Evolutionary conservation across 202 grass and related monocot species (phyloP).

Genomic region (Panicum hallii): DNA sequence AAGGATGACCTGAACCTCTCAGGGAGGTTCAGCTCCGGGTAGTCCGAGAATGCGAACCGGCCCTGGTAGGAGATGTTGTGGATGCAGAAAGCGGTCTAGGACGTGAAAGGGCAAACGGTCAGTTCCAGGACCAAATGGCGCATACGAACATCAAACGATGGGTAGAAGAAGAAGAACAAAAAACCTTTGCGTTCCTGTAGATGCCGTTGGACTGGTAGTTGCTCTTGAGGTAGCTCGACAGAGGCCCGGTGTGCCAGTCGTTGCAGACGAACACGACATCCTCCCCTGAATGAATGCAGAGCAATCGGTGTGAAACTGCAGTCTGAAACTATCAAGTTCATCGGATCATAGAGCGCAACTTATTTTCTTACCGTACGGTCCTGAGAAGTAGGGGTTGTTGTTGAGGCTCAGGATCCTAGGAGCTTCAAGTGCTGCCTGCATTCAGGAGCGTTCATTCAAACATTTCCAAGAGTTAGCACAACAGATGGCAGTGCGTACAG

Average conservation of each 20-base stretch:
- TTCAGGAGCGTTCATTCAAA: conserved; percentile 11
- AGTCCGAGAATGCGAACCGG: conserved; percentile 66
- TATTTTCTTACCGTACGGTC: conserved; percentile 68
- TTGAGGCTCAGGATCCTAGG: conserved; percentile 81
- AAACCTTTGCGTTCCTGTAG: conserved; percentile 79
- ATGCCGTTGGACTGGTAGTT: conserved; percentile 75
- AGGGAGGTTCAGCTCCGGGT: conserved; percentile 66
- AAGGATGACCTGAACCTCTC: conserved; percentile 81
- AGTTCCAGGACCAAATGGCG: conserved; percentile 21
- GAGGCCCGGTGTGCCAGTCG: conserved; percentile 85
- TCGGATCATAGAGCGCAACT: not conserved
- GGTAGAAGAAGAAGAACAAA: not conserved
- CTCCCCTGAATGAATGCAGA: conserved; percentile 56
- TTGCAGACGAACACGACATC: conserved; percentile 92
- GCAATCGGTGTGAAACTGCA: not conserved
- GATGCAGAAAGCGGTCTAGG: conserved; percentile 92
- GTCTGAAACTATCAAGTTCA: not conserved
- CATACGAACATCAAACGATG: not conserved
- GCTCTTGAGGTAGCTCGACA: conserved; percentile 83
- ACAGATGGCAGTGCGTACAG: not conserved
- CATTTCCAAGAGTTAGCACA: not conserved
- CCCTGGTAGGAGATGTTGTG: conserved; percentile 98
- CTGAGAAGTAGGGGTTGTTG: conserved; percentile 67
- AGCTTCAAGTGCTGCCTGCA: conserved; percentile 80
- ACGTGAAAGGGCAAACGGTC: not conserved